Evolutionary conservation across 179 eudicot species (phyloP).

Genomic region (Actinidia arguta): DNA sequence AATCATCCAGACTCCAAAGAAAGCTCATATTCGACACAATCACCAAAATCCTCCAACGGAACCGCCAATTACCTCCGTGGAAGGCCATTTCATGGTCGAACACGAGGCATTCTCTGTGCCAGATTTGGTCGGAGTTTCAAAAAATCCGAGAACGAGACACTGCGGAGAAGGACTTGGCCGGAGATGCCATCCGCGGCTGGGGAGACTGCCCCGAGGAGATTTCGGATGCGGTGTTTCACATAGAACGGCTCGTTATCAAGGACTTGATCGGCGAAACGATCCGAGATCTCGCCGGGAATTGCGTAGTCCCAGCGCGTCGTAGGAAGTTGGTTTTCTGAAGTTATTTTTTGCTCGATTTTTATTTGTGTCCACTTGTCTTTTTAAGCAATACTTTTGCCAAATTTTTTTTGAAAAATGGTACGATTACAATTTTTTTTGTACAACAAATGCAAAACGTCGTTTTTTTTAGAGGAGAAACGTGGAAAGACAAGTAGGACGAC

Average conservation of each 20-base stretch:
- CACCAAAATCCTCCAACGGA: conserved; percentile 61
- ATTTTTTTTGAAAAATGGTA: too few relatives aligned
- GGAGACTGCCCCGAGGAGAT: conserved; percentile 60
- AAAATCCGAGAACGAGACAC: conserved; percentile 48
- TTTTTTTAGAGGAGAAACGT: too few relatives aligned
- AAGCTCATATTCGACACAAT: conserved; percentile 66
- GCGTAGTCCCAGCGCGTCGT: conserved; percentile 43
- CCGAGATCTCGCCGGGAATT: conserved; percentile 63
- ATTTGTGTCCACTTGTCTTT: neutral
- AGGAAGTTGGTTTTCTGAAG: conserved; percentile 79
- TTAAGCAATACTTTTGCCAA: too few relatives aligned
- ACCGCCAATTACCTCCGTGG: conserved; percentile 69
- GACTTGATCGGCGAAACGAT: conserved; percentile 74
- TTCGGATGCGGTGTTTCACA: conserved; percentile 71
- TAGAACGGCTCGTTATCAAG: conserved; percentile 78
- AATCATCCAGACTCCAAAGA: conserved; percentile 57
- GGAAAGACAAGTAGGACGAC: too few relatives aligned
- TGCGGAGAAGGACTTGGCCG: conserved; percentile 64
- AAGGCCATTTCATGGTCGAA: conserved; percentile 28
- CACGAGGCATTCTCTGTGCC: conserved; percentile 10
- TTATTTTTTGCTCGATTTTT: conserved; percentile 14
- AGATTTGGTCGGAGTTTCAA: conserved; percentile 65
- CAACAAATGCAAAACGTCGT: too few relatives aligned
- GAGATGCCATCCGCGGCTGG: conserved; percentile 62
- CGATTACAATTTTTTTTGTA: too few relatives aligned